phyloP scores from a whole-genome alignment of 1,284 basidiomycete species.

The Xerocomus nothofagi region DNA sequence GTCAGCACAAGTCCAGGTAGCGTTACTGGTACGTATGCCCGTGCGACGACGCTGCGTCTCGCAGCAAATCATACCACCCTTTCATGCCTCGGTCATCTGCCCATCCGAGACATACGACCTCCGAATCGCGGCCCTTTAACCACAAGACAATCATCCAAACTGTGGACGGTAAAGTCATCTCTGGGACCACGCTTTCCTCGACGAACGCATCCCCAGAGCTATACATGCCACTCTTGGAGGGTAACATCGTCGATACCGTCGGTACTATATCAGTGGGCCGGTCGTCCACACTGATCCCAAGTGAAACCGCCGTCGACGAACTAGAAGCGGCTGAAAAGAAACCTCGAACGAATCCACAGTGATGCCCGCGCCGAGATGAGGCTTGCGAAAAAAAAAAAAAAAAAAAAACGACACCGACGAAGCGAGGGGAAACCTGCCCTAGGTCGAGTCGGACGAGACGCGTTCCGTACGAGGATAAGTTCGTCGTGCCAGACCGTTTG shows the following conservation, averaged over 20 bases:
- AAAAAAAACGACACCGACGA: not conserved
- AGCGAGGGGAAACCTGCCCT: not conserved
- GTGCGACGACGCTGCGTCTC: not conserved
- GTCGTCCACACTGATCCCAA: conserved; percentile 74
- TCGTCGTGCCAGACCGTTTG: conserved; percentile 76
- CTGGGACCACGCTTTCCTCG: conserved; percentile 38
- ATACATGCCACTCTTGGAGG: conserved; percentile 66
- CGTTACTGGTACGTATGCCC: conserved; percentile 65
- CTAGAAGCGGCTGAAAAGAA: conserved; percentile 62
- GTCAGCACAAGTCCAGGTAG: conserved; percentile 53
- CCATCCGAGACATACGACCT: conserved; percentile 74
- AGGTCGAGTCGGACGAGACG: conserved; percentile 86
- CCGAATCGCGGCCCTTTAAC: conserved; percentile 87
- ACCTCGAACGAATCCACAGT: conserved; percentile 83
- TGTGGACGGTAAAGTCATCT: conserved; percentile 82
- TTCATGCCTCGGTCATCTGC: conserved; percentile 81
- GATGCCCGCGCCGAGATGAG: conserved; percentile 58
- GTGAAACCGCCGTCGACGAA: conserved; percentile 75
- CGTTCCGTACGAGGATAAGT: conserved; percentile 71
- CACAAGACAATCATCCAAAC: conserved; percentile 85
- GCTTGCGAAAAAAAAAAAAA: not conserved
- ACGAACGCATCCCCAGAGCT: conserved; percentile 71
- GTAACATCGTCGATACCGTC: conserved; percentile 70
- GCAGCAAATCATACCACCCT: conserved; percentile 34
- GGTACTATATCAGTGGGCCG: conserved; percentile 78